Base-by-base conservation (phyloP, 352 stramenopile species). In the Pythium phragmitis region DNA sequence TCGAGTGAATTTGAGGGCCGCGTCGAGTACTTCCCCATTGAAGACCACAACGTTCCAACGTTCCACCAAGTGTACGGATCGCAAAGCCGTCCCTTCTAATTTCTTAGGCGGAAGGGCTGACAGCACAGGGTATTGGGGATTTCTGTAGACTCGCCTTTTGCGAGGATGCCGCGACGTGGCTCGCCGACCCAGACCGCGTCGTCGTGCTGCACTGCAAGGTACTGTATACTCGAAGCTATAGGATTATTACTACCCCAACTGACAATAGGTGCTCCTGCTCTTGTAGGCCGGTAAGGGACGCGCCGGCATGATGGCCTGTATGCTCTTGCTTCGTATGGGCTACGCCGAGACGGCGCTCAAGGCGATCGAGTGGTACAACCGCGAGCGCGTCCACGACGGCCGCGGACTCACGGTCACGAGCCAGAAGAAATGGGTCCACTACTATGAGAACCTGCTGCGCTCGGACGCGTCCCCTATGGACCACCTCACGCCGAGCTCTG, bases 261-360 rank as follows among this genome's bases (percentile, higher is more conserved):
- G 2, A 19, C 4, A 13, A n/a, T 46, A 7, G 5, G 39, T 21
- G 12, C 12, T 37, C 21, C 4, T 19, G 6, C 23, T 34, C 9
- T 21, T 21, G 2, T 17, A 68, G 61, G 83, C 83, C 19, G 83
- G 83, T 36, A 92, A 92, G 57, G 83, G 83, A 23, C 67, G 83
- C 50, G 83, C 80, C 21, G 83, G 83, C 1, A 92, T 92, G 83
- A 92, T 92, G 83, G 75, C 79, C 16, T 92, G 83, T 54, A 85
- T 87, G 65, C 63, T 92, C n/a, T 63, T 92, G 13, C 39, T 90
- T 6, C 79, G 79, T 33, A 90, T 92, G 83, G 60, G 74, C 11
- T 90, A 75, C 42, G 68, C 64, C 0, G 53, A 69, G 23, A 77
- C 79, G 1, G 80, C 82, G 0, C 63, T 42, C 3, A 70, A 74